These are phyloP conservation scores for Diaporthe longicolla DNA, from an alignment of 2,329 filamentous ascomycete species.

Conservation along the genomic window DNA sequence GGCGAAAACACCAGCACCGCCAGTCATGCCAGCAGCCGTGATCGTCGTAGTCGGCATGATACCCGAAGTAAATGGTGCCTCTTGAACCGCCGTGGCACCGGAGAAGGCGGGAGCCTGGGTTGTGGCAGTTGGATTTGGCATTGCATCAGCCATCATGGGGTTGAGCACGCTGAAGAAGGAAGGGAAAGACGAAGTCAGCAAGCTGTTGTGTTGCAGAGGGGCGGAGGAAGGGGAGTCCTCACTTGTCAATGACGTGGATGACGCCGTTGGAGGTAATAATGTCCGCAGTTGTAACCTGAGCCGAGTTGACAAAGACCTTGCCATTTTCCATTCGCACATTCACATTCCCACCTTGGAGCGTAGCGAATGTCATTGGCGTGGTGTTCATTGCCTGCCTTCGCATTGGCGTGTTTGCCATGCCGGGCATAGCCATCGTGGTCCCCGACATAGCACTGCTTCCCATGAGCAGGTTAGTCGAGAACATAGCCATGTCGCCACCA, in stretches of 20 bases:
- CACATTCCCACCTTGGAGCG: slow-evolving; percentile 51
- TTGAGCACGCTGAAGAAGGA: slow-evolving; percentile 55
- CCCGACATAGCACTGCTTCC: slow-evolving; percentile 57
- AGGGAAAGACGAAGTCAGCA: slow-evolving; percentile 46
- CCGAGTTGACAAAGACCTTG: slow-evolving; percentile 53
- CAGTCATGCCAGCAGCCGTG: slow-evolving; percentile 45
- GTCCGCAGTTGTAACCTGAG: slow-evolving; percentile 63
- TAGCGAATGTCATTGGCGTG: slow-evolving; percentile 45
- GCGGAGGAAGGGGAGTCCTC: slow-evolving; percentile 51
- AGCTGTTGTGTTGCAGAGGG: neutral
- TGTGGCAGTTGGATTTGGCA: slow-evolving; percentile 49
- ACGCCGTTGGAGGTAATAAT: slow-evolving; percentile 69
- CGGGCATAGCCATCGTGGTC: slow-evolving; percentile 77
- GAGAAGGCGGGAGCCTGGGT: slow-evolving; percentile 52
- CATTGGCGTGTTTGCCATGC: slow-evolving; percentile 7
- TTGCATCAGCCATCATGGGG: slow-evolving; percentile 48
- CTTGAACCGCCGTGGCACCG: slow-evolving; percentile 44
- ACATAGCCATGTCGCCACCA: slow-evolving; percentile 78
- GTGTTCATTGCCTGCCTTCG: slow-evolving; percentile 45
- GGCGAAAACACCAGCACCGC: slow-evolving; percentile 41
- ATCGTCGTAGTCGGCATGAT: slow-evolving; percentile 48
- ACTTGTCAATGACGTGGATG: slow-evolving; percentile 53
- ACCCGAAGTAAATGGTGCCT: slow-evolving; percentile 50
- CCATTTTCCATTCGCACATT: slow-evolving; percentile 53
- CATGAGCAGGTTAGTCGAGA: slow-evolving; percentile 79